Base-by-base conservation (phyloP, 495 filamentous ascomycete genomes). In the Hyaloscypha finlandica region DNA sequence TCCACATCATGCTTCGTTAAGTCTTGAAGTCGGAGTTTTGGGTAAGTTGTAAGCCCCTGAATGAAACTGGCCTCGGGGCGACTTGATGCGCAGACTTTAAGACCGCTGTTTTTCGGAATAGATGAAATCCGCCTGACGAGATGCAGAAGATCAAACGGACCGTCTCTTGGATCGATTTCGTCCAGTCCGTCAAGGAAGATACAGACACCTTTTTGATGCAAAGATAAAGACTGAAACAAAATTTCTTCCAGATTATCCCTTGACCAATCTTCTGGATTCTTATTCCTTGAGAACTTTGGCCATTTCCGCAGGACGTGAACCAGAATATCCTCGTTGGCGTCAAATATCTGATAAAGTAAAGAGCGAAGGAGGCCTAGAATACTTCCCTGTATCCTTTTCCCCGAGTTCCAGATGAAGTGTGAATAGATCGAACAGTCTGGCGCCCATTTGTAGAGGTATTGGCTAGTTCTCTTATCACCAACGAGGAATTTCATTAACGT, bases 131-230 rank as follows among this genome's bases (percentile, higher is more conserved):
- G 20, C 4, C 32, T 45, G 6, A 78, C 19, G 6, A 77, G 22
- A 3, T 59, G n/a, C 19, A 77, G 60, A 4, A 78, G 37, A 14
- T 70, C 63, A 1, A 30, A 39, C 2, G 72, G 69, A 22, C 73
- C 69, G 8, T 69, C 72, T 59, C 25, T 31, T 31, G 56, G 31
- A 8, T 61, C 67, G 35, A 74, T 74, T 58, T 77, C 76, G 45
- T 78, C 75, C n/a, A 80, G 67, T 8, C 71, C 77, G 52, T 78
- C 77, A n/a, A 77, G 69, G 56, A 74, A 72, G 25, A 72, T 51
- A 59, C 55, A 64, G 67, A 68, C 51, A 11, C 25, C 25, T 20
- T 68, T 64, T 33, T 11, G 59, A 11, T 30, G 31, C 22, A 35
- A 5, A 35, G 60, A 54, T 30, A 63, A 51, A n/a, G 45, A 42